Conservation (phyloP, 1,284 basidiomycete genomes). For the Boletus smithii region DNA sequence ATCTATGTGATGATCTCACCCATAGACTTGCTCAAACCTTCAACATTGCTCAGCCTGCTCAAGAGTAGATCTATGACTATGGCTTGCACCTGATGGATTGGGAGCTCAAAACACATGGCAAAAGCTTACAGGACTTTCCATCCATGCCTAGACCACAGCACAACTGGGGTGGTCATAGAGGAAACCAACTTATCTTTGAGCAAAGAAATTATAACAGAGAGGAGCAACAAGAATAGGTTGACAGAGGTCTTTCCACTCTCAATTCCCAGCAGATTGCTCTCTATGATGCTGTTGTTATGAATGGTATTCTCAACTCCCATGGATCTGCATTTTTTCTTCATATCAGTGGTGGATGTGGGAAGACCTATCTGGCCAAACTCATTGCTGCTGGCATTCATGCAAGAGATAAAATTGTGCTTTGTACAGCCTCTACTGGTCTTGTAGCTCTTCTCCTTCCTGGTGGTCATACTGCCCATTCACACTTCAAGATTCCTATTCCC, state of each 20-base stretch:
- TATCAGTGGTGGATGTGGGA: neutral
- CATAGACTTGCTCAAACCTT: too few relatives aligned
- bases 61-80: too few relatives aligned
- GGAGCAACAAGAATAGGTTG: conserved; percentile 11
- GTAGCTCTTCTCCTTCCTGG: neutral
- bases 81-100: too few relatives aligned
- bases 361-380: neutral
- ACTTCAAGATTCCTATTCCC: too few relatives aligned
- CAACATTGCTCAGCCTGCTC: too few relatives aligned
- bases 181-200: conserved; percentile 39
- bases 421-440: neutral
- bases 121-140: too few relatives aligned
- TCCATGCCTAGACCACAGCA: conserved; percentile 32
- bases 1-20: too few relatives aligned
- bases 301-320: conserved; percentile 6
- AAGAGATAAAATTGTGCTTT: neutral
- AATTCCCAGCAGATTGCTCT: conserved; percentile 9
- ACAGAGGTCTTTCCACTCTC: conserved; percentile 3
- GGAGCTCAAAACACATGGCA: too few relatives aligned
- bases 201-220: conserved; percentile 34
- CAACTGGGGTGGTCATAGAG: conserved; percentile 28
- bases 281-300: conserved; percentile 11
- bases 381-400: neutral
- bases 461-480: neutral
- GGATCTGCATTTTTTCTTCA: neutral